A percentile compares a stretch with the other conserved stretches of the same genome.
Conservation (phyloP, 2,329 filamentous ascomycete species). For the Tolypocladium pustulatum region DNA sequence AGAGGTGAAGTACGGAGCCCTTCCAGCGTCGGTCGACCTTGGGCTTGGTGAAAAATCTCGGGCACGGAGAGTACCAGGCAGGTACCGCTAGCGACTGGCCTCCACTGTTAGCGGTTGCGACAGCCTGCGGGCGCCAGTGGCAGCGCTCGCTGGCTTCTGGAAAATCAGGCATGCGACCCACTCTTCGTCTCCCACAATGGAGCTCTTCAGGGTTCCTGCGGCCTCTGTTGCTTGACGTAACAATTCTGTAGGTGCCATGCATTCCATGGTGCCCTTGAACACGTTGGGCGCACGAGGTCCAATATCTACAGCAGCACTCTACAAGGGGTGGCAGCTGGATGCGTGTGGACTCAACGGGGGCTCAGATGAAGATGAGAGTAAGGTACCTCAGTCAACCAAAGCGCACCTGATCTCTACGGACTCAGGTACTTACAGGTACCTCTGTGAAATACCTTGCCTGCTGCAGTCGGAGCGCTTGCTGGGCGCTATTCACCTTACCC, state of each 20-base stretch:
- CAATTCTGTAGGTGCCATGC: neutral
- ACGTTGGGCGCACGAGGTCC: neutral
- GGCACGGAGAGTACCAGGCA: neutral
- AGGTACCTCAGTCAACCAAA: too few relatives aligned
- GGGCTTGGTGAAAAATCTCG: slow-evolving; percentile 3
- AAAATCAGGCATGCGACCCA: neutral
- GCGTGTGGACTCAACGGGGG: too few relatives aligned
- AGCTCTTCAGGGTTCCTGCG: neutral
- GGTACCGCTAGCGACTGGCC: neutral
- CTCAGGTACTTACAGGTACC: too few relatives aligned
- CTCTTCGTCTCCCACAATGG: neutral
- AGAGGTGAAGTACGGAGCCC: neutral
- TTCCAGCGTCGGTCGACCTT: neutral
- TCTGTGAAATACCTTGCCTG: too few relatives aligned
- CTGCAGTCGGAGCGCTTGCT: neutral
- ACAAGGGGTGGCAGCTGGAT: too few relatives aligned
- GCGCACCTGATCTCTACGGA: too few relatives aligned
- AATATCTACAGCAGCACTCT: too few relatives aligned
- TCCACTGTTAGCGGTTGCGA: neutral
- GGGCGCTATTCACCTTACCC: neutral
- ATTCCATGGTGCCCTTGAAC: too few relatives aligned
- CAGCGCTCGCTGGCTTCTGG: neutral
- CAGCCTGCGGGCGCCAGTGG: neutral
- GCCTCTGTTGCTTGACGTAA: neutral
- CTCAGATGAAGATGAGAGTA: too few relatives aligned